Conservation (phyloP, 1,284 basidiomycete species). For the Ganoderma multipileum region DNA sequence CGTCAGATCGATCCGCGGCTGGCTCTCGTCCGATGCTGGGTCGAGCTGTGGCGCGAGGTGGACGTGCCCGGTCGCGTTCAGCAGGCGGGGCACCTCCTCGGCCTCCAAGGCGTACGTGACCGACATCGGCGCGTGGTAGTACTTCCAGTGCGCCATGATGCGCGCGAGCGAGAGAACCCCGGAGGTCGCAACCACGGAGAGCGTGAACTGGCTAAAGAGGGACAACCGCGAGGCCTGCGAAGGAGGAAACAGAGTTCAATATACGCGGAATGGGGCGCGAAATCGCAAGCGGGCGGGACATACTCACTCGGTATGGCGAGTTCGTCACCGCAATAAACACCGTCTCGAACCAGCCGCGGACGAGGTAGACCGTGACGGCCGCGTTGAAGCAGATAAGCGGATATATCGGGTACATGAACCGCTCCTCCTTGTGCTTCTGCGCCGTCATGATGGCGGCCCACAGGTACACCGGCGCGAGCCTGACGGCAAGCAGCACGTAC, state of each 20-base stretch:
- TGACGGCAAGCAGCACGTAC: conserved; percentile 75
- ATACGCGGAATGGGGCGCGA: background rate
- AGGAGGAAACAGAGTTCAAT: conserved; percentile 7
- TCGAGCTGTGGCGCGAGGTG: conserved; percentile 47
- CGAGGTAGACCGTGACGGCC: conserved; percentile 82
- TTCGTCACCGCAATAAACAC: conserved; percentile 76
- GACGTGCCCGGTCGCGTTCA: conserved; percentile 75
- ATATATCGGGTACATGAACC: conserved; percentile 97
- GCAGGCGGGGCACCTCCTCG: conserved; percentile 81
- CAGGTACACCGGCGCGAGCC: conserved; percentile 87
- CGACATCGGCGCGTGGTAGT: conserved; percentile 92
- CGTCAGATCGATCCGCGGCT: conserved; percentile 71
- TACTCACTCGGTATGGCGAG: conserved; percentile 81
- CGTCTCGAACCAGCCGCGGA: conserved; percentile 88
- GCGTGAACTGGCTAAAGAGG: conserved; percentile 81
- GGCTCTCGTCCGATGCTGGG: conserved; percentile 49
- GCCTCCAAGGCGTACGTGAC: conserved; percentile 78
- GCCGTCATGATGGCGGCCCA: conserved; percentile 84
- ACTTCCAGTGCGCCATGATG: conserved; percentile 82
- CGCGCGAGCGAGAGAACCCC: conserved; percentile 80
- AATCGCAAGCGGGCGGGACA: conserved; percentile 10
- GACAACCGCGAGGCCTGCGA: conserved; percentile 75
- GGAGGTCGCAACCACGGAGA: conserved; percentile 70
- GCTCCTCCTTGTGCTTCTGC: conserved; percentile 97
- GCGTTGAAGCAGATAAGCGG: conserved; percentile 95